Conservation (phyloP, 169 alveolate genomes). For the Eimeria sp. region DNA sequence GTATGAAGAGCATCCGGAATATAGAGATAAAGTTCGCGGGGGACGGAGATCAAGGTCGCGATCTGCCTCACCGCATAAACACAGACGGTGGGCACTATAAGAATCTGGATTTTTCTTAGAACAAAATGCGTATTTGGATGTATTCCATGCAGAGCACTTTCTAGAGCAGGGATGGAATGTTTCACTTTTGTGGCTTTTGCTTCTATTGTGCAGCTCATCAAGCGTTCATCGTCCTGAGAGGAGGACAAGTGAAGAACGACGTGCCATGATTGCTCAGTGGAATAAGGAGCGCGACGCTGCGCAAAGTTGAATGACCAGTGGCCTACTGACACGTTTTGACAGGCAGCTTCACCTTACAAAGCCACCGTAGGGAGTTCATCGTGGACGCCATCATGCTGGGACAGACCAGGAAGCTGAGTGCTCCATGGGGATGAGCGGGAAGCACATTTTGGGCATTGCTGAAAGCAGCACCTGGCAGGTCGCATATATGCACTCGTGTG, state of each 20-base stretch:
- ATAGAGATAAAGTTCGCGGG: constrained; percentile 89
- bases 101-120: not conserved
- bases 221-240: constrained; percentile 79
- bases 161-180: not conserved
- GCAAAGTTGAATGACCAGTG: constrained; percentile 36
- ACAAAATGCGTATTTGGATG: not conserved
- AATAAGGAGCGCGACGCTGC: constrained; percentile 83
- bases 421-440: constrained; percentile 19
- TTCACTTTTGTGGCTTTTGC: not conserved
- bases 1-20: constrained; percentile 99
- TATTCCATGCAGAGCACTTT: not conserved
- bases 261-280: constrained; percentile 86
- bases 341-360: not conserved
- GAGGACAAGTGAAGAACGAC: constrained; percentile 83
- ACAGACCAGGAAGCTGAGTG: not conserved
- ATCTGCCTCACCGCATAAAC: constrained; percentile 66
- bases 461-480: constrained; percentile 12
- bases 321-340: not conserved
- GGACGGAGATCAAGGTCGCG: constrained; percentile 85
- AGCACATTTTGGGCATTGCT: not conserved
- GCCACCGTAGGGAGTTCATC: not conserved
- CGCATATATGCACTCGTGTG: not conserved
- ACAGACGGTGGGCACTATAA: constrained; percentile 22
- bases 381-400: not conserved
- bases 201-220: constrained; percentile 25